Conservation (phyloP, 2,329 filamentous ascomycete species). For the Diaporthe humulicola region DNA sequence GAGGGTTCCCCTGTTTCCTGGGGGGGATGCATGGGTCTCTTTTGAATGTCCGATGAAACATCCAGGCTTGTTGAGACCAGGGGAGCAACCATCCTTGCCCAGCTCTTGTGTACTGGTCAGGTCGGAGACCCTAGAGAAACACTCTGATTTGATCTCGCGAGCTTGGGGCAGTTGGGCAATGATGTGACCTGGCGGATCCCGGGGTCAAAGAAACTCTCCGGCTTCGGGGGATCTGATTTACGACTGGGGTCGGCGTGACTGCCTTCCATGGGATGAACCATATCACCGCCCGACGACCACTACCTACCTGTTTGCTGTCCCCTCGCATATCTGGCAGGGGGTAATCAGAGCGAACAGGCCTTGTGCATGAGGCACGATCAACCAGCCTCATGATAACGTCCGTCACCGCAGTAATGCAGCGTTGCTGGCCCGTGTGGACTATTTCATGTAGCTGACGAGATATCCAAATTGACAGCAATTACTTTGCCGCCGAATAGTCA, state of each 20-base stretch:
- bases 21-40: background rate
- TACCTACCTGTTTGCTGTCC: background rate
- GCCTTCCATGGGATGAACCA: background rate
- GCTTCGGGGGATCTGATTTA: background rate
- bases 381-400: background rate
- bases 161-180: background rate
- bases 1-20: background rate
- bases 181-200: background rate
- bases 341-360: background rate
- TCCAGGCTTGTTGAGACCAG: conserved; percentile 8
- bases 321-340: no score
- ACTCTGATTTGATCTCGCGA: background rate
- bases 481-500: fast-evolving
- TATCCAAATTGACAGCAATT: background rate
- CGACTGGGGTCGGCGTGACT: background rate
- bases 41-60: background rate
- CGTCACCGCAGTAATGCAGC: background rate
- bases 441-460: background rate
- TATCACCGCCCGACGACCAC: background rate
- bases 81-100: background rate
- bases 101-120: background rate
- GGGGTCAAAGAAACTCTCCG: background rate
- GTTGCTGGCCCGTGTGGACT: no score
- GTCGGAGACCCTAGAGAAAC: background rate
- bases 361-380: no score